Base-by-base conservation (phyloP, 371 early-diverging fungal genomes). In the Parasitella parasitica region DNA sequence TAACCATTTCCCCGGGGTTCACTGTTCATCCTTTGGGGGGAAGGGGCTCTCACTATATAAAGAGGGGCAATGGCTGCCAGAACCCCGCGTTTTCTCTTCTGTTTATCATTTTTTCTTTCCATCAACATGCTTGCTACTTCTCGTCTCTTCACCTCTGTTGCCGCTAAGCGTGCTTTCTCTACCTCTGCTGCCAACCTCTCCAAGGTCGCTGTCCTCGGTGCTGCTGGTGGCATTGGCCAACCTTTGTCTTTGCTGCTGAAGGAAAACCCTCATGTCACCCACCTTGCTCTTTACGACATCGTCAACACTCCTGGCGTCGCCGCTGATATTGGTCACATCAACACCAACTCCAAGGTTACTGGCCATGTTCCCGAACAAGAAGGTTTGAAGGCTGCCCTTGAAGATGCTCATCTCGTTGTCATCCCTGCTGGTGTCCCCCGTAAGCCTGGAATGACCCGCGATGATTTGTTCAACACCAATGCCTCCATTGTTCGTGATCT, bases 381-480 rank as follows among this genome's bases (percentile, higher is more conserved):
- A 51, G 90, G 91, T 59, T 88, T 98, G 79, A 88, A 88, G 82
- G 86, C 82, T 66, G 93, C 98, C 35, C 82, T 99, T 57, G 79
- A 86, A 66, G 97, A 89, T 62, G 86, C 91, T 43, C 91, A 96
- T 67, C 77, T 97, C 61, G 94, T 99, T 63, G 92, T 97, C 69
- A 96, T 97, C 81, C 98, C 99, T 57, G 99, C 99, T 68, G 99
- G 99, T 80, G 96, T 98, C 53, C 98, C 99, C 66, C 90, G 99
- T 70, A 99, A 99, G 91, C 99, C 98, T 65, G 98, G 97, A 64
- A 99, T 99, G 99, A 97, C 98, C 72, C 93, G 99, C 78, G 97
- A 97, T 79, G 97, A 98, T 75, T 84, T 98, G 66, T 98, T 98
- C 91, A 96, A 95, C 87, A 95, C 92, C 87, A 97, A 95, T 80